Base-by-base conservation (phyloP, 2,329 filamentous ascomycete species). In the Neoascochyta sp. region DNA sequence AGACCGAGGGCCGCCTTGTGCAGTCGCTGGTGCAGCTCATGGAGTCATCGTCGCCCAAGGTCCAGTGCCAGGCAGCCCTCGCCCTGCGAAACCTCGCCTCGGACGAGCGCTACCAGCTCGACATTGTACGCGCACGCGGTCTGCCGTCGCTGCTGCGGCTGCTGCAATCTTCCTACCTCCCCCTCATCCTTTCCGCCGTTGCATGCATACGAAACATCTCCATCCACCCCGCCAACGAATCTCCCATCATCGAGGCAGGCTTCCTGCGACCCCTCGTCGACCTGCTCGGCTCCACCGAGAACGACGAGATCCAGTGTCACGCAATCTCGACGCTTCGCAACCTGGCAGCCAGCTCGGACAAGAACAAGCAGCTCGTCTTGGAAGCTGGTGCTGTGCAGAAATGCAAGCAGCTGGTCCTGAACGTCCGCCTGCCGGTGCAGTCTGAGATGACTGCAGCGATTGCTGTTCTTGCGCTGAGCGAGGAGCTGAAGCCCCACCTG, bases 371-470 rank as follows among this genome's bases (percentile, higher is more conserved):
- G 36, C 75, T 98, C n/a, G 92, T 98, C 1, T 70, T 98, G 27
- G 88, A 96, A 64, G 92, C 92, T 18, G 92, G 92, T 14, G 92
- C 92, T 2, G 92, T 98, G 21, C 88, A 96, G 60, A 96, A 96
- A 64, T 98, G 92, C 79, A 96, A 95, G 67, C 87, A 96, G 58
- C 74, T 98, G 29, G 89, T 98, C 14, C 72, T 98, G 11, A 83
- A 93, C 33, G 92, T 96, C 3, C 88, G 92, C 0, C 75, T 96
- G 27, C 90, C 86, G 21, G 92, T 98, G 3, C 92, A 98, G 62
- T 95, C 89, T 2, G 92, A 98, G 64, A 98, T 98, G 92, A 98
- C 92, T 4, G 92, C 92, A n/a, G 92, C 92, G 1, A 95, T 98
- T 64, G 92, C 92, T 20, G 92, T 98, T 9, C 74, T 98, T 43